Percentiles rank a stretch among this genome's conserved stretches.
These are phyloP conservation scores for Trichophyton schoenleinii DNA, from an alignment of 2,329 filamentous ascomycete genomes.

Conservation along the genomic window DNA sequence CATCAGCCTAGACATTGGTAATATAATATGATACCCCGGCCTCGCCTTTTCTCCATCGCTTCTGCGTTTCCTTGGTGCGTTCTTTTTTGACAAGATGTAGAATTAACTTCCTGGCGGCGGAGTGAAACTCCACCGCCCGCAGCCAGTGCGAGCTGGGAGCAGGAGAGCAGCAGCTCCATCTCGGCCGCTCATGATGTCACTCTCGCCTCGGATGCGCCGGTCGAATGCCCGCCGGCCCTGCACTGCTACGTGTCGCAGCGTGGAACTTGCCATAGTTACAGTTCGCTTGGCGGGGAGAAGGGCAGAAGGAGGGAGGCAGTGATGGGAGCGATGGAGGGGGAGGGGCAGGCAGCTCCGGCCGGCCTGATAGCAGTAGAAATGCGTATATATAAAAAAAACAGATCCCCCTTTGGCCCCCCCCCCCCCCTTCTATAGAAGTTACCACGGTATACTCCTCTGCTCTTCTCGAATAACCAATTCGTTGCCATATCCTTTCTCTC, in stretches of 20 bases:
- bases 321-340: neutral
- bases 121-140: neutral
- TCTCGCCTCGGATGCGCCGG: neutral
- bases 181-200: conserved; percentile 1
- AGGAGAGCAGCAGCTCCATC: neutral
- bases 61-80: neutral
- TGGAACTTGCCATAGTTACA: neutral
- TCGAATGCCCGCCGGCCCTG: neutral
- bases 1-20: neutral
- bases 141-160: neutral
- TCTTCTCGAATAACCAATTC: neutral
- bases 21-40: neutral
- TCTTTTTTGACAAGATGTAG: neutral
- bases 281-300: neutral
- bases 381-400: neutral
- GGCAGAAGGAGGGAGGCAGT: neutral
- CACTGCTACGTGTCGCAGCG: neutral
- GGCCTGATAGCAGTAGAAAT: neutral
- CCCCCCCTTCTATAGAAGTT: no score
- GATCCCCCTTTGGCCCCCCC: neutral
- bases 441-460: neutral
- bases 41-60: neutral
- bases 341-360: neutral
- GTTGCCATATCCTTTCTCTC: neutral
- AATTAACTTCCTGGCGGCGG: conserved; percentile 1